These are phyloP conservation scores for Globisporangium apiculatum DNA, from an alignment of 352 stramenopile genomes.

Conservation along the genomic window DNA sequence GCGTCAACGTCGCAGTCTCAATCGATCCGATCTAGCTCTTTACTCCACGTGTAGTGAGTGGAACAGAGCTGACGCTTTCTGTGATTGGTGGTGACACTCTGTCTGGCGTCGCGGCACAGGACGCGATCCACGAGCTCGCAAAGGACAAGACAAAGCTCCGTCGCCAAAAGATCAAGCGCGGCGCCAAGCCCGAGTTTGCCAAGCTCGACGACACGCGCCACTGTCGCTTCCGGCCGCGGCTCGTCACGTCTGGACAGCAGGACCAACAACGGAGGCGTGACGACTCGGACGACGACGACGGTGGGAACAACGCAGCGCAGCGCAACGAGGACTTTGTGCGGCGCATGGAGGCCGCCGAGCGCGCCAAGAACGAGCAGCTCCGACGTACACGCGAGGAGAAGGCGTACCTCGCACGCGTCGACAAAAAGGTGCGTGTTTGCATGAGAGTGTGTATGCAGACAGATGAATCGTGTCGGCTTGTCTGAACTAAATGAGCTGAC, in stretches of 20 bases:
- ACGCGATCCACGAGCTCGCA: slow-evolving; percentile 38
- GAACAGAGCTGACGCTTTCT: too few relatives aligned
- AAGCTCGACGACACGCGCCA: slow-evolving; percentile 49
- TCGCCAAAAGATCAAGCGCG: slow-evolving; percentile 15
- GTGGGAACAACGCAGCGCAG: slow-evolving; percentile 12
- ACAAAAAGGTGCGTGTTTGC: slow-evolving; percentile 57
- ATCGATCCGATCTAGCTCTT: too few relatives aligned
- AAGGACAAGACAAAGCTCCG: slow-evolving; percentile 31
- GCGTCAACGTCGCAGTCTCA: background rate
- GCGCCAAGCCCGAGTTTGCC: slow-evolving; percentile 26
- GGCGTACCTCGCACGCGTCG: slow-evolving; percentile 41
- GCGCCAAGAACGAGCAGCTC: slow-evolving; percentile 45
- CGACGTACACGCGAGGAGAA: slow-evolving; percentile 53
- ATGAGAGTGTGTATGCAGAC: background rate
- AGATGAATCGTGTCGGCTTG: background rate
- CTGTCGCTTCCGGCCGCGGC: slow-evolving; percentile 46
- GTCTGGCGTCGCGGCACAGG: slow-evolving; percentile 1
- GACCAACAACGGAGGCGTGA: slow-evolving; percentile 9
- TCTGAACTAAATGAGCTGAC: background rate
- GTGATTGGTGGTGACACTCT: too few relatives aligned
- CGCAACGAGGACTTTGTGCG: slow-evolving; percentile 58
- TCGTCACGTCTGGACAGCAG: slow-evolving; percentile 14
- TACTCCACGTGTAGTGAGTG: too few relatives aligned
- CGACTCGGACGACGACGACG: slow-evolving; percentile 41
- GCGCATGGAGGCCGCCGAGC: slow-evolving; percentile 64